Evolutionary conservation across 2,329 filamentous ascomycete species (phyloP).

Genomic region (Alternaria burnsii): DNA sequence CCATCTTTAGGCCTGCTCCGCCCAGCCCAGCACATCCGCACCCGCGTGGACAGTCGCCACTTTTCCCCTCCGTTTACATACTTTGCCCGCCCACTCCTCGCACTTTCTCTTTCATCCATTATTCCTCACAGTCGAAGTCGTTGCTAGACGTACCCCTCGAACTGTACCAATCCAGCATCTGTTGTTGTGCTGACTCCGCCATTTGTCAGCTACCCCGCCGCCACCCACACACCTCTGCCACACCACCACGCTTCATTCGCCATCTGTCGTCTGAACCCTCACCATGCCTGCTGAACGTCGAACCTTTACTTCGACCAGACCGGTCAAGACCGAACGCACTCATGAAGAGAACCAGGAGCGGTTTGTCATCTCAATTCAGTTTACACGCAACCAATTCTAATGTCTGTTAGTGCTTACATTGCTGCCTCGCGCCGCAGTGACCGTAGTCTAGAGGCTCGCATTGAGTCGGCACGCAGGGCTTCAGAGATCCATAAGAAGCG

Average conservation of each 20-base stretch:
- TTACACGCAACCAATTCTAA: slow-evolving; percentile 15
- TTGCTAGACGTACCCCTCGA: slow-evolving; percentile 30
- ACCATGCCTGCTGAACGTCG: slow-evolving; percentile 54
- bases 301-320: slow-evolving; percentile 46
- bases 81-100: slow-evolving; percentile 15
- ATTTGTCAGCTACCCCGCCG: slow-evolving; percentile 17
- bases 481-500: slow-evolving; percentile 91
- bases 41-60: slow-evolving; percentile 35
- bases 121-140: slow-evolving; percentile 29
- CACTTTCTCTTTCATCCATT: slow-evolving; percentile 16
- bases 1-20: slow-evolving; percentile 37
- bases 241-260: background rate
- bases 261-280: slow-evolving; percentile 3
- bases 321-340: slow-evolving; percentile 73
- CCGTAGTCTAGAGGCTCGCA: slow-evolving; percentile 83
- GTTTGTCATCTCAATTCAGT: slow-evolving; percentile 45
- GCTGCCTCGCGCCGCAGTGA: slow-evolving; percentile 88
- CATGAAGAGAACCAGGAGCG: slow-evolving; percentile 84
- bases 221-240: slow-evolving; percentile 23
- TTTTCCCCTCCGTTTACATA: slow-evolving; percentile 29
- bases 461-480: slow-evolving; percentile 85
- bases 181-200: slow-evolving; percentile 11
- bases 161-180: slow-evolving; percentile 10
- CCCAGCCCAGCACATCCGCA: slow-evolving; percentile 27
- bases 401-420: slow-evolving; percentile 76